phyloP scores from a whole-genome alignment of 108 stramenopile species.

The Cyclotella atomus region DNA sequence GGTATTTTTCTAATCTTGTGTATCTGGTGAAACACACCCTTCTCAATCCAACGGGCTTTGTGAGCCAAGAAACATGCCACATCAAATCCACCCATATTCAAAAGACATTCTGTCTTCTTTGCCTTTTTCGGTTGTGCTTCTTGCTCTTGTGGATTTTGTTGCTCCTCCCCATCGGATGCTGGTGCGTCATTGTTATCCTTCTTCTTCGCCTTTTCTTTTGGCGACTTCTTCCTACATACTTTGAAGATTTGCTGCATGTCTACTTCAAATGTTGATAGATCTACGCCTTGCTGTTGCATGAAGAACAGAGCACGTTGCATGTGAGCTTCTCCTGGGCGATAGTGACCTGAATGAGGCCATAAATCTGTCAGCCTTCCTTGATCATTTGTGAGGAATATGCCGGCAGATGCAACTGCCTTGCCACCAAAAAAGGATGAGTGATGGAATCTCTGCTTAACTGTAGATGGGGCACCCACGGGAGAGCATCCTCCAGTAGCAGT shows the following conservation, averaged over 20 bases:
- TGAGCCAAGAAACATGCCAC: conserved; percentile 83
- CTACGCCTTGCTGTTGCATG: conserved; percentile 76
- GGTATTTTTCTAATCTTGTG: conserved; percentile 80
- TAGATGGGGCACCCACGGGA: not conserved
- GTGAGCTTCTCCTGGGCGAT: conserved; percentile 88
- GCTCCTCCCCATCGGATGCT: not conserved
- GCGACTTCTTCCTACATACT: conserved; percentile 68
- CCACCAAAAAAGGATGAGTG: conserved; percentile 94
- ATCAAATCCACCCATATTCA: conserved; percentile 68
- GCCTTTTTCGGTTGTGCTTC: conserved; percentile 55
- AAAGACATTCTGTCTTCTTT: conserved; percentile 77
- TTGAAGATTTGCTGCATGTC: conserved; percentile 92
- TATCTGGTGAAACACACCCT: conserved; percentile 77
- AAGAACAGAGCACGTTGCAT: conserved; percentile 88
- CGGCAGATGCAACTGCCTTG: conserved; percentile 90
- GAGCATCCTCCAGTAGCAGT: conserved; percentile 52
- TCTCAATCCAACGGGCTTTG: conserved; percentile 80
- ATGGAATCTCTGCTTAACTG: conserved; percentile 85
- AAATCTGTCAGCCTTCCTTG: conserved; percentile 78
- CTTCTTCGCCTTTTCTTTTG: conserved; percentile 33
- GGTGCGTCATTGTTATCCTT: conserved; percentile 30
- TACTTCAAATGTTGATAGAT: conserved; percentile 77
- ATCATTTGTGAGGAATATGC: conserved; percentile 87
- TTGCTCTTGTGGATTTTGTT: conserved; percentile 3
- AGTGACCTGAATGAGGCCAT: conserved; percentile 95